Evolutionary conservation across 2,329 filamentous ascomycete genomes (phyloP).

Genomic region (Orbilia ellipsospora): DNA sequence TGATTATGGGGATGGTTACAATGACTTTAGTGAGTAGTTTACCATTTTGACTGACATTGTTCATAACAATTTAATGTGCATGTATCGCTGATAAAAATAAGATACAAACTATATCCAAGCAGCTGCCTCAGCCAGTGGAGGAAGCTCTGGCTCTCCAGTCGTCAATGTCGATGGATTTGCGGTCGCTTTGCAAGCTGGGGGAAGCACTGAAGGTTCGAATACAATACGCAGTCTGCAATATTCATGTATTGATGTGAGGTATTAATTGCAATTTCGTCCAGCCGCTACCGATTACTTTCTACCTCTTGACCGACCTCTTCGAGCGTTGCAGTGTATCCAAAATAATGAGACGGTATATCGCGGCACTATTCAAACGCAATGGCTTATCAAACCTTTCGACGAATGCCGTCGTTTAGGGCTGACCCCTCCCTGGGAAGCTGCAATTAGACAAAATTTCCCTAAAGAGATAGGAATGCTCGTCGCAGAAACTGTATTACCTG

Average conservation of each 20-base stretch:
- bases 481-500: slow-evolving; percentile 90
- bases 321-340: slow-evolving; percentile 87
- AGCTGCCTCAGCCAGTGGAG: slow-evolving; percentile 93
- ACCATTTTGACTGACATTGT: background rate
- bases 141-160: slow-evolving; percentile 97
- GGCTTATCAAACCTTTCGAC: slow-evolving; percentile 95
- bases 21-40: slow-evolving; percentile 81
- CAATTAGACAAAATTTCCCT: slow-evolving; percentile 83
- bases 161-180: slow-evolving; percentile 94
- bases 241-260: too few species aligned
- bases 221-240: background rate
- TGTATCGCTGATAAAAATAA: slow-evolving; percentile 59
- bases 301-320: slow-evolving; percentile 86
- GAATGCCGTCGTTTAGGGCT: slow-evolving; percentile 92
- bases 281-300: slow-evolving; percentile 98
- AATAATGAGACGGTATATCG: slow-evolving; percentile 79
- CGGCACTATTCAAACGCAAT: slow-evolving; percentile 98
- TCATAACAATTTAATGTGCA: background rate
- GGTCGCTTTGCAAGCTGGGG: slow-evolving; percentile 92
- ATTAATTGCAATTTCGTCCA: background rate
- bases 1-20: slow-evolving; percentile 97
- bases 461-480: slow-evolving; percentile 97
- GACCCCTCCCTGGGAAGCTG: slow-evolving; percentile 84
- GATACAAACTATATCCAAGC: slow-evolving; percentile 94
- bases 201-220: slow-evolving; percentile 78